A percentile compares a stretch with the other conserved stretches of the same genome.
phyloP scores from a whole-genome alignment of 129 eudicot species.

The Kitagawia praeruptora region DNA sequence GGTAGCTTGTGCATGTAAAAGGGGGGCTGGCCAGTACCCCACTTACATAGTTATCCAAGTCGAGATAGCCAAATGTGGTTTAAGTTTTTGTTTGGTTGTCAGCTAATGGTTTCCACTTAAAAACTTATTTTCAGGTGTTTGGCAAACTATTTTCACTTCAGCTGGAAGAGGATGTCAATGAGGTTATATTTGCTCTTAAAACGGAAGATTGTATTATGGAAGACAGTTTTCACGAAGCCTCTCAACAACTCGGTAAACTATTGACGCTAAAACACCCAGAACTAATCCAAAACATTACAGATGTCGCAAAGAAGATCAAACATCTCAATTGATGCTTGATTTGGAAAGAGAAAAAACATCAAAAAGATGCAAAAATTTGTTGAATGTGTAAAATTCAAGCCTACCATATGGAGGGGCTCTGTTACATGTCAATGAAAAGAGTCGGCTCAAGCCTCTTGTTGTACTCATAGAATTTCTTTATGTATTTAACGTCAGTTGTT shows the following conservation, averaged over 20 bases:
- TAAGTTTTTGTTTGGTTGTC: not conserved
- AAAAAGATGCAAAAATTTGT: not conserved
- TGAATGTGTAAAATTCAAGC: not conserved
- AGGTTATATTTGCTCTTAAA: conserved; percentile 71
- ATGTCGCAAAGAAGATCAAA: conserved; percentile 48
- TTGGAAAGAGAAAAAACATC: not conserved
- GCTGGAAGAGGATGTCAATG: conserved; percentile 87
- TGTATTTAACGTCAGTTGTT: not conserved
- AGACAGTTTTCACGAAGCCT: conserved; percentile 38
- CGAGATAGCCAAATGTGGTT: not conserved
- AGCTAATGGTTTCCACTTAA: not conserved
- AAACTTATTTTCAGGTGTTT: conserved; percentile 58
- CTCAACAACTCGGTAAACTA: conserved; percentile 34
- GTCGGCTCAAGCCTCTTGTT: not conserved
- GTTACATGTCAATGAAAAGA: not conserved
- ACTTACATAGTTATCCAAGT: not conserved
- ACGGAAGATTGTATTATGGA: conserved; percentile 16
- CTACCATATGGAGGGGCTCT: not conserved
- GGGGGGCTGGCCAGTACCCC: not conserved
- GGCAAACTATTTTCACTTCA: conserved; percentile 51
- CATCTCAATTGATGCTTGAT: not conserved
- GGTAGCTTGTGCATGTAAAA: not conserved
- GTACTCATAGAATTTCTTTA: not conserved
- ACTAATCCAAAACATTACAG: conserved; percentile 28
- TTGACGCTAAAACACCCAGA: conserved; percentile 42